Conservation (phyloP, 176 grass and related monocot species). For the Lolium perenne region DNA sequence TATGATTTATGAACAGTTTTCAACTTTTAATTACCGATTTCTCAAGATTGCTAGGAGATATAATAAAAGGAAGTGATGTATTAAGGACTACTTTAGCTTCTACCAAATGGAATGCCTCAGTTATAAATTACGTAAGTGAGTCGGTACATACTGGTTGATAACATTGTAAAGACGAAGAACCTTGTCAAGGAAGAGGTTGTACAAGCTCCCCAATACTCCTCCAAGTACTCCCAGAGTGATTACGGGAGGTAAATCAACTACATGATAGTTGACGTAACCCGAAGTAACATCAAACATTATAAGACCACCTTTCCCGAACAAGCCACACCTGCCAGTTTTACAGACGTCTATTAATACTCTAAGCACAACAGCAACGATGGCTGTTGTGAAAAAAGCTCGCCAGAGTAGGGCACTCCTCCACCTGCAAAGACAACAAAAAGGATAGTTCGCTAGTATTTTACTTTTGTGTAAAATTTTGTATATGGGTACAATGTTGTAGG, state of each 20-base stretch:
- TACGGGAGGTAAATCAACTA: slow-evolving; percentile 69
- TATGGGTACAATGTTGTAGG: not conserved
- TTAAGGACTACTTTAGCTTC: not conserved
- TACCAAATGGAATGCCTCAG: not conserved
- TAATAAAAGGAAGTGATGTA: slow-evolving; percentile 9
- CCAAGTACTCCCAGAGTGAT: slow-evolving; percentile 80
- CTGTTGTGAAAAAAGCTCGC: slow-evolving; percentile 94
- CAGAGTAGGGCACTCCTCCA: slow-evolving; percentile 96
- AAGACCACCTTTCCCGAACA: slow-evolving; percentile 95
- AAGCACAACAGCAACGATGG: slow-evolving; percentile 81
- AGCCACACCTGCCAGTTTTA: slow-evolving; percentile 79
- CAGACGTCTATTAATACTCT: slow-evolving; percentile 88
- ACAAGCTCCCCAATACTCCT: slow-evolving; percentile 82
- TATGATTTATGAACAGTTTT: not conserved
- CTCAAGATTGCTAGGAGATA: slow-evolving; percentile 1
- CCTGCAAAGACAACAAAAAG: slow-evolving; percentile 60
- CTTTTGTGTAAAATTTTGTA: not conserved
- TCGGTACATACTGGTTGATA: slow-evolving; percentile 71
- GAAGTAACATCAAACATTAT: slow-evolving; percentile 99
- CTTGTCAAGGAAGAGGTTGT: slow-evolving; percentile 82
- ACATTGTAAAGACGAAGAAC: slow-evolving; percentile 81
- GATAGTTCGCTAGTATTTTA: not conserved
- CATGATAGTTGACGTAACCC: slow-evolving; percentile 62
- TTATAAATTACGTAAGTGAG: slow-evolving; percentile 24
- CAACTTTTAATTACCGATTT: not conserved